phyloP scores from a whole-genome alignment of 2,329 filamentous ascomycete species.

The Thermomyces lanuginosus region DNA sequence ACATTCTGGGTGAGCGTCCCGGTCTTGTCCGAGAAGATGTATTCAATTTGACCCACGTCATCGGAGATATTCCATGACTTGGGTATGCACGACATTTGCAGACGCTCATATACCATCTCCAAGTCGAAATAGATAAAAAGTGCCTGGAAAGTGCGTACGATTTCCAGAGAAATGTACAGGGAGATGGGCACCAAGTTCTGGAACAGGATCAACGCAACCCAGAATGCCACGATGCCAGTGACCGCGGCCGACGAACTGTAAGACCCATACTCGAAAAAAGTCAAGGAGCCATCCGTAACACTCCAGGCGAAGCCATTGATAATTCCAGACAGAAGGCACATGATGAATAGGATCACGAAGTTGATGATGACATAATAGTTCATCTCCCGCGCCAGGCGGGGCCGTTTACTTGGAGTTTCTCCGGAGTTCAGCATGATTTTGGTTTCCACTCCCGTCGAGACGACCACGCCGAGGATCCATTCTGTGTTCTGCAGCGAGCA shows the following conservation, averaged over 20 bases:
- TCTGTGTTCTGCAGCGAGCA: constrained; percentile 91
- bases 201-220: constrained; percentile 84
- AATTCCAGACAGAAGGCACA: constrained; percentile 76
- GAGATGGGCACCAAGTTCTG: constrained; percentile 98
- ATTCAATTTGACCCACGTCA: constrained; percentile 93
- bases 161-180: constrained; percentile 91
- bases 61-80: constrained; percentile 99
- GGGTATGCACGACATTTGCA: constrained; percentile 88
- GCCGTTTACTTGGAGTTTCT: constrained; percentile 83
- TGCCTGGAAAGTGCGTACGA: constrained; percentile 81
- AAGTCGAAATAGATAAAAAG: constrained; percentile 96
- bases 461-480: constrained; percentile 81
- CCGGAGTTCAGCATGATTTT: constrained; percentile 99
- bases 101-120: constrained; percentile 89
- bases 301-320: constrained; percentile 73
- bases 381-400: constrained; percentile 77
- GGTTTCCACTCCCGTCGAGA: constrained; percentile 89
- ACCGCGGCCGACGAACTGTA: constrained; percentile 59
- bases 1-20: constrained; percentile 82
- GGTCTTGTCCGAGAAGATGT: constrained; percentile 95
- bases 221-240: constrained; percentile 92
- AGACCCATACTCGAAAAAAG: constrained; percentile 73
- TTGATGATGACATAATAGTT: constrained; percentile 98
- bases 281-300: constrained; percentile 54
- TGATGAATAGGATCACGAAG: constrained; percentile 71